Evolutionary conservation across 352 stramenopile genomes (phyloP).

Genomic region (Globisporangium sylvaticum): DNA sequence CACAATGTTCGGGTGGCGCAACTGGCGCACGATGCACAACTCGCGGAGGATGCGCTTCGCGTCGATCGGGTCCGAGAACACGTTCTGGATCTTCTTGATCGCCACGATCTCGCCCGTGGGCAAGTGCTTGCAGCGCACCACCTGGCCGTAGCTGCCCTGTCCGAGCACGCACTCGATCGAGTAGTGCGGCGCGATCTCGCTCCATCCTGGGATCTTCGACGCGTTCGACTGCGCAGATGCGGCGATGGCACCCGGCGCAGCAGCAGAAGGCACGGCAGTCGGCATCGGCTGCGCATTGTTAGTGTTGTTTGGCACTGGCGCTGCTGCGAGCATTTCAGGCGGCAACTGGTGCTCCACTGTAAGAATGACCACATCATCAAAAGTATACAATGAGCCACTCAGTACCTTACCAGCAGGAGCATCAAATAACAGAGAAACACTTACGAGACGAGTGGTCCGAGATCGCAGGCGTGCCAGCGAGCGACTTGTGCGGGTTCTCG

Average conservation of each 20-base stretch:
- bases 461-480: constrained; percentile 54
- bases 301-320: background rate
- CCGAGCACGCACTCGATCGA: constrained; percentile 84
- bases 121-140: constrained; percentile 85
- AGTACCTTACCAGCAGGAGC: background rate
- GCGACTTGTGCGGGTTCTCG: constrained; percentile 29
- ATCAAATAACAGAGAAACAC: constrained; percentile 13
- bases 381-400: background rate
- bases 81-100: constrained; percentile 89
- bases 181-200: constrained; percentile 77
- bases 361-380: constrained; percentile 9
- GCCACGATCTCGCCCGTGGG: constrained; percentile 84
- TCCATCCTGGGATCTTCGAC: constrained; percentile 75
- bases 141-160: constrained; percentile 83
- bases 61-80: constrained; percentile 86
- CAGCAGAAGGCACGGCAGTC: background rate
- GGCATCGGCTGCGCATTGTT: background rate
- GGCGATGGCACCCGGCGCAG: constrained; percentile 9
- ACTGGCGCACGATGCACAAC: constrained; percentile 77
- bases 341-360: constrained; percentile 13
- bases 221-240: constrained; percentile 46
- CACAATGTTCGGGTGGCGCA: constrained; percentile 86
- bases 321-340: constrained; percentile 5
- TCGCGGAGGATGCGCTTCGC: constrained; percentile 85
- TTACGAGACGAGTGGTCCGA: constrained; percentile 46